Evolutionary conservation across 176 grass and related monocot genomes (phyloP).

Genomic region (Carex parvula): DNA sequence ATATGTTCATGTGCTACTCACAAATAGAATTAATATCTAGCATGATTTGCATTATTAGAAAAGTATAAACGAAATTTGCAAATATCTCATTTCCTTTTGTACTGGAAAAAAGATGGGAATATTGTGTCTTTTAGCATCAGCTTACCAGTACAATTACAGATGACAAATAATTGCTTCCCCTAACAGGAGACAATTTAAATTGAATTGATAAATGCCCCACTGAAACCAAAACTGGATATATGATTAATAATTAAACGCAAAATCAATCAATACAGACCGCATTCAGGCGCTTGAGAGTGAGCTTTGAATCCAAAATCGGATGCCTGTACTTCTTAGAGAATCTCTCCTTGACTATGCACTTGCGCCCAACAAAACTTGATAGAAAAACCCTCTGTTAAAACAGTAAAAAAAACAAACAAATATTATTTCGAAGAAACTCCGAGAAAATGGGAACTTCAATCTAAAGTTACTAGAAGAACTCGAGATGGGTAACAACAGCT

Average conservation of each 20-base stretch:
- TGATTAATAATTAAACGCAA: not conserved
- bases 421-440: not conserved
- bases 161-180: not conserved
- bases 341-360: slow-evolving; percentile 75
- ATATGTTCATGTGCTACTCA: not conserved
- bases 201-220: not conserved
- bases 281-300: slow-evolving; percentile 80
- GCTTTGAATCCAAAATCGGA: slow-evolving; percentile 69
- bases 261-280: slow-evolving; percentile 44
- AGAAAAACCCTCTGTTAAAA: slow-evolving; percentile 66
- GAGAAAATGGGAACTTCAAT: not conserved
- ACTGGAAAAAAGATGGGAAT: not conserved
- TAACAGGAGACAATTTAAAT: not conserved
- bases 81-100: not conserved
- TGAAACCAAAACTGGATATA: not conserved
- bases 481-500: slow-evolving; percentile 49
- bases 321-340: slow-evolving; percentile 92
- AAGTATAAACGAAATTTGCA: not conserved
- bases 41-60: not conserved
- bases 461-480: not conserved
- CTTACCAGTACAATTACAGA: not conserved
- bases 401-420: not conserved
- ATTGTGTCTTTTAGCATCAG: not conserved
- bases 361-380: slow-evolving; percentile 59
- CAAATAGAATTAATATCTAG: not conserved